Evolutionary conservation across 441 rosid genomes (phyloP).

Genomic region (Eugenia klotzschiana): DNA sequence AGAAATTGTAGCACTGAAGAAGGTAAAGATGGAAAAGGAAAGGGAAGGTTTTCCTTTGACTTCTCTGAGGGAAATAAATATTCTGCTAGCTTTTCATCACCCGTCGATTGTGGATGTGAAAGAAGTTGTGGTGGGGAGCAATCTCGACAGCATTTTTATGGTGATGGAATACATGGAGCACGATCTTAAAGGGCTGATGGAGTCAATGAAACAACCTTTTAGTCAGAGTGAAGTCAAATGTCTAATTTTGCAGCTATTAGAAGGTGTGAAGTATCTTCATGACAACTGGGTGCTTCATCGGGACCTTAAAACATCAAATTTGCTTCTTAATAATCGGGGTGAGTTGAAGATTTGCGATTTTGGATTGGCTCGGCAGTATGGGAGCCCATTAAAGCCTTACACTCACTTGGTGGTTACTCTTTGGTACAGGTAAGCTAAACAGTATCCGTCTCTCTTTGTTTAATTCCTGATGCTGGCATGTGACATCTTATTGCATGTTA

Average conservation of each 20-base stretch:
- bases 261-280: constrained; percentile 92
- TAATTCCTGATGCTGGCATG: background rate
- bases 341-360: constrained; percentile 97
- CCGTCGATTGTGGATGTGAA: constrained; percentile 93
- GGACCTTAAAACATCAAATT: constrained; percentile 90
- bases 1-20: constrained; percentile 93
- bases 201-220: constrained; percentile 94
- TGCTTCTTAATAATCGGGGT: constrained; percentile 88
- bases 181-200: constrained; percentile 93
- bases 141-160: constrained; percentile 93
- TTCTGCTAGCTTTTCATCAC: constrained; percentile 92
- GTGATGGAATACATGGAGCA: constrained; percentile 99
- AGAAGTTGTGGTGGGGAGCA: constrained; percentile 97
- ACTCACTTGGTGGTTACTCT: constrained; percentile 98
- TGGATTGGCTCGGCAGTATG: constrained; percentile 97
- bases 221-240: constrained; percentile 99
- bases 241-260: constrained; percentile 89
- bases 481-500: background rate
- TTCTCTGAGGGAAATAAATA: constrained; percentile 84
- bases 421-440: constrained; percentile 85
- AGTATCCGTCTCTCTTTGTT: background rate
- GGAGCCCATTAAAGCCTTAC: constrained; percentile 91
- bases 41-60: constrained; percentile 98
- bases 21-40: constrained; percentile 99
- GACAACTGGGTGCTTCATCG: constrained; percentile 99